Base-by-base conservation (phyloP, 2,329 filamentous ascomycete species). In the Parasarocladium wereldwijsianum region DNA sequence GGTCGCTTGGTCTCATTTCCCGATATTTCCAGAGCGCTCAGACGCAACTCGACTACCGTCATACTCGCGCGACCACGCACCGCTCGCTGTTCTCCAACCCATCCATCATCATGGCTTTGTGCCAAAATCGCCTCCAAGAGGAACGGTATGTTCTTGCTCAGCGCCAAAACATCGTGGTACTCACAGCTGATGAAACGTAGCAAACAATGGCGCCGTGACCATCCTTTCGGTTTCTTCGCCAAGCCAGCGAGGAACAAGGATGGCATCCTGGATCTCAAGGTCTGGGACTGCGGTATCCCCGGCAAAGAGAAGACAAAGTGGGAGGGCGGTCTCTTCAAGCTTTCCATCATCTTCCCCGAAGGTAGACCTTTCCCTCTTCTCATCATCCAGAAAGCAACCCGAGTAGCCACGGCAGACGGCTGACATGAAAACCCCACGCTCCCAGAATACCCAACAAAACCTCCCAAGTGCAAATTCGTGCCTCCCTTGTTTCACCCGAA, bases 401-500 rank as follows among this genome's bases (percentile, higher is more conserved):
- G 16, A 8, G 14, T 17, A 8, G 13, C 12, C 11, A 9, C 12
- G 17, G 20, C 28, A 17, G 10, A 30, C 20, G 12, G 17, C 17
- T 20, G 12, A 14, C 12, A 2, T 17, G 17, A n/a, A n/a, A n/a
- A n/a, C n/a, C n/a, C n/a, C n/a, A n/a, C n/a, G n/a, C n/a, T n/a
- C n/a, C n/a, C 45, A 93, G 90, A 98, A 48, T 98, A 98, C 54
- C 90, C 90, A 11, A 98, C 92, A 30, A 98, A 98, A 57, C 90
- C 90, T 18, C 90, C 90, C 2, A 98, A 98, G 60, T 98, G 90
- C 75, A 94, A 93, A 69, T 98, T 98, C 49, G 72, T 78, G 0
- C 90, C 90, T 9, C 87, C 90, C 14, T 73, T 98, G 23, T 98
- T 98, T 62, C 90, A 98, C 49, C 90, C 90, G 1, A 98, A 98